Evolutionary conservation across 106 monocot genomes (phyloP), one percentile per base, ranked within the genome.

Genomic region (Apostasia ramifera): DNA sequence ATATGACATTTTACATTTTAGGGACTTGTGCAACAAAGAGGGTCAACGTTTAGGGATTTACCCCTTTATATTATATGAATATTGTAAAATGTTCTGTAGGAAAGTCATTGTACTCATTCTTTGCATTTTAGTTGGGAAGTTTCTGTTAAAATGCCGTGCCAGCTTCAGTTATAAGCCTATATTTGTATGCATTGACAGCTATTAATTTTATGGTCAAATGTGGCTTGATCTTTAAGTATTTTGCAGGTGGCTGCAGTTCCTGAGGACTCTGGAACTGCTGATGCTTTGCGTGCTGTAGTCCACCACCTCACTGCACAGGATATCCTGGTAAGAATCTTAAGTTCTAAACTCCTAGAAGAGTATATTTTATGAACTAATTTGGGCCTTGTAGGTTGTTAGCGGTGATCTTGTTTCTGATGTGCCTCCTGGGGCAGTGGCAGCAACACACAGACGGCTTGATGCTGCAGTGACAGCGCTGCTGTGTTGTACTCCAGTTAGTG

Each of bases 401-500:
- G 98, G 98, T 51, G 98, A 98, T 69, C 84, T 98, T 50, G 81
- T 98, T 41, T 76, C 98, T 73, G 90, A 93, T 83, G 89, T 98
- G 40, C 57, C 83, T 68, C 98, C 98, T 74, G 98, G 98, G 10
- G 92, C 87, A 49, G 73, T 98, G 9, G 98, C 98, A 55, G 90
- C 98, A 65, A 93, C 93, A 80, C 98, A 98, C 66, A 87, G 98
- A 79, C 85, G 90, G 74, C 82, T 93, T 79, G 90, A 85, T 83
- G 94, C 98, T 63, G 87, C 65, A 55, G 84, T 98, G 75, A 98
- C 98, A 71, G 73, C 90, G 62, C 67, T 98, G 37, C 70, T 98
- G 14, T 98, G 98, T 80, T 49, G 71, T 67, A 67, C 84, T 76
- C 98, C 98, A 61, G 66, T 87, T 57, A 98, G 85, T 70, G 98